These are phyloP conservation scores for Colletotrichum musicola DNA, from an alignment of 2,329 filamentous ascomycete species.

Conservation along the genomic window DNA sequence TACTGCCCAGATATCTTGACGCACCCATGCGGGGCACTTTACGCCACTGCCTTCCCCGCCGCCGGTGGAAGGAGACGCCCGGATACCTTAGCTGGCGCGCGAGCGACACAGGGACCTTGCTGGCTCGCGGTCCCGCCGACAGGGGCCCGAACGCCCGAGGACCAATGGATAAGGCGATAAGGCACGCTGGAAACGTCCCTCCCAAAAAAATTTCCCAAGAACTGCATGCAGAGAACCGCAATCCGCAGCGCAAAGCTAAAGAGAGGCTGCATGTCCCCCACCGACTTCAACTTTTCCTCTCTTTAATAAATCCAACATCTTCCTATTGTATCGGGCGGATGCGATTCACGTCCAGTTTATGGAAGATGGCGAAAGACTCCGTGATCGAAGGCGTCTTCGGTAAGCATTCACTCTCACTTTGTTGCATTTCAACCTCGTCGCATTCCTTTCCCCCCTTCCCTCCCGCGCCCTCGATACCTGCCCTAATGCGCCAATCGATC, in stretches of 20 bases:
- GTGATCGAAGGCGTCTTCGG: conserved; percentile 71
- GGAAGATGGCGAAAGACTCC: conserved; percentile 66
- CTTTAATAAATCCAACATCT: conserved; percentile 2
- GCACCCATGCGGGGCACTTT: conserved; percentile 29
- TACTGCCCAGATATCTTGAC: background rate
- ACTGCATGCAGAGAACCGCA: conserved; percentile 33
- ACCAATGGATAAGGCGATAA: conserved; percentile 40
- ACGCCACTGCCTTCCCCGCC: background rate
- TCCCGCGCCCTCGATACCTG: conserved; percentile 22
- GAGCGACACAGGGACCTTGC: conserved; percentile 28
- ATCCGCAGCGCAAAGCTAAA: conserved; percentile 35
- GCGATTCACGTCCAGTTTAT: conserved; percentile 46
- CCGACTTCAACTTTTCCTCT: conserved; percentile 2
- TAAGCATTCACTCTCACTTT: conserved; percentile 48
- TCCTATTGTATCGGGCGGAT: conserved; percentile 44
- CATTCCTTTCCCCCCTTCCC: background rate
- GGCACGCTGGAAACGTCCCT: conserved; percentile 24
- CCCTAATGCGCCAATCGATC: conserved; percentile 7
- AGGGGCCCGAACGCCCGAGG: conserved; percentile 9
- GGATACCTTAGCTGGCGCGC: background rate
- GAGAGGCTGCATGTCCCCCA: conserved; percentile 22
- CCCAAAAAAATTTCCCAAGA: conserved; percentile 35
- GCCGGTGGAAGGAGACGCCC: background rate
- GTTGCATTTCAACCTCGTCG: too few species aligned
- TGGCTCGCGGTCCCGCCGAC: conserved; percentile 6